These are phyloP conservation scores for Noccaea bulbosa DNA, from an alignment of 345 rosid genomes.

Conservation along the genomic window DNA sequence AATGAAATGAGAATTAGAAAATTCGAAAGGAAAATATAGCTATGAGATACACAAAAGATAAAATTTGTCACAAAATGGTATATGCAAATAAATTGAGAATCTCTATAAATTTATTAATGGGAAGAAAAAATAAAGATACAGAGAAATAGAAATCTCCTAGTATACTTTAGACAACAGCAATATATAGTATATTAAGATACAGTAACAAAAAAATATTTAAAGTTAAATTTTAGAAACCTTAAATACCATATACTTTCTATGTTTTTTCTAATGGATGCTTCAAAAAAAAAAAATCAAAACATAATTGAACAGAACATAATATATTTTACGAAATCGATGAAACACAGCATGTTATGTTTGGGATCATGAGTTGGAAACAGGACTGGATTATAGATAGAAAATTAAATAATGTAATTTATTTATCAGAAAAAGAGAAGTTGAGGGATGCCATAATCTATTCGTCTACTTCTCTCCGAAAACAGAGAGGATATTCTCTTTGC, in stretches of 20 bases:
- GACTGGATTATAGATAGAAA: neutral
- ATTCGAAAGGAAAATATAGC: neutral
- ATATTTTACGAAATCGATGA: neutral
- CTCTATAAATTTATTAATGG: neutral
- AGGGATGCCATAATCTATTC: conserved; percentile 32
- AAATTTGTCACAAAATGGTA: neutral
- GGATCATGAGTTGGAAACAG: conserved; percentile 10
- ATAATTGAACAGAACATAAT: too few relatives aligned
- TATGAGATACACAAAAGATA: neutral
- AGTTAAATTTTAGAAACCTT: neutral
- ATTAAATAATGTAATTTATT: neutral
- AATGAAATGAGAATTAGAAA: neutral
- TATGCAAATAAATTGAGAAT: neutral
- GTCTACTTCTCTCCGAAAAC: conserved; percentile 20
- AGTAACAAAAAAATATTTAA: neutral
- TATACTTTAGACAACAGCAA: neutral
- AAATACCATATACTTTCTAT: neutral
- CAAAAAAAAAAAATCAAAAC: too few relatives aligned
- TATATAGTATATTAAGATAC: too few relatives aligned
- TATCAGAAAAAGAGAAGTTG: conserved; percentile 8
- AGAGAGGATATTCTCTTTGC: conserved; percentile 43
- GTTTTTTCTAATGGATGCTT: neutral
- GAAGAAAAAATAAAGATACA: neutral
- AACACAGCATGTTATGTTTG: neutral
- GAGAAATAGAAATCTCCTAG: neutral